Evolutionary conservation across 1,284 basidiomycete species (phyloP).

Genomic region (Malassezia slooffiae): DNA sequence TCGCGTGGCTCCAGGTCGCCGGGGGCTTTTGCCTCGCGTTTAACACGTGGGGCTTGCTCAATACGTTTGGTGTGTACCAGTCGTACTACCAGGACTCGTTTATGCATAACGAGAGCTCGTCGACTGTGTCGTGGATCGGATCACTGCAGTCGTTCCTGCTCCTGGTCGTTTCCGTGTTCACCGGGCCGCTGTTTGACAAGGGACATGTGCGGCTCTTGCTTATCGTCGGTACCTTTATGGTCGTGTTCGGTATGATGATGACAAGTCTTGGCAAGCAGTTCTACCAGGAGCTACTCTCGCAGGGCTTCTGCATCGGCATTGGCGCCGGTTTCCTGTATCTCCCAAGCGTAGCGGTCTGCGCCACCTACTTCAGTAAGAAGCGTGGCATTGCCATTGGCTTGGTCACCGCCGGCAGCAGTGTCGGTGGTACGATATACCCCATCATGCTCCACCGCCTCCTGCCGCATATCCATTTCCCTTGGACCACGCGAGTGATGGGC

Average conservation of each 20-base stretch:
- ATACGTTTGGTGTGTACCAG: conserved; percentile 27
- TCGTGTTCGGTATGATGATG: conserved; percentile 11
- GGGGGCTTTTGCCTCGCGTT: conserved; percentile 26
- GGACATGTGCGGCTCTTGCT: conserved; percentile 5
- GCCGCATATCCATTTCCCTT: conserved; percentile 11
- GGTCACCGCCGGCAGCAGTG: conserved; percentile 12
- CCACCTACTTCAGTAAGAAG: conserved; percentile 6
- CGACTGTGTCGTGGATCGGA: conserved; percentile 28
- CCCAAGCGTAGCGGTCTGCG: conserved; percentile 2
- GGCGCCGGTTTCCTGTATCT: conserved; percentile 13
- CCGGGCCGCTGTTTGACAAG: conserved; percentile 27
- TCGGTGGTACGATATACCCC: conserved; percentile 19
- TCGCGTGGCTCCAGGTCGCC: conserved; percentile 26
- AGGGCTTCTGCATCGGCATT: conserved; percentile 8
- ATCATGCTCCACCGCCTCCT: conserved; percentile 12
- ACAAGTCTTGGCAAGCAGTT: not conserved
- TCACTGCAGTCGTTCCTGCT: conserved; percentile 29
- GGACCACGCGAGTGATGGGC: conserved; percentile 14
- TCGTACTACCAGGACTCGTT: conserved; percentile 20
- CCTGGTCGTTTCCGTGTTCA: conserved; percentile 21
- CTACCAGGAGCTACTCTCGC: conserved; percentile 7
- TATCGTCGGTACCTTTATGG: not conserved
- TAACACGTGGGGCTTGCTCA: conserved; percentile 25
- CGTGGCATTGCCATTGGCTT: conserved; percentile 6
- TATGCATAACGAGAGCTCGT: conserved; percentile 15